phyloP scores from a whole-genome alignment of 352 stramenopile species.

The Phytophthora sp. region DNA sequence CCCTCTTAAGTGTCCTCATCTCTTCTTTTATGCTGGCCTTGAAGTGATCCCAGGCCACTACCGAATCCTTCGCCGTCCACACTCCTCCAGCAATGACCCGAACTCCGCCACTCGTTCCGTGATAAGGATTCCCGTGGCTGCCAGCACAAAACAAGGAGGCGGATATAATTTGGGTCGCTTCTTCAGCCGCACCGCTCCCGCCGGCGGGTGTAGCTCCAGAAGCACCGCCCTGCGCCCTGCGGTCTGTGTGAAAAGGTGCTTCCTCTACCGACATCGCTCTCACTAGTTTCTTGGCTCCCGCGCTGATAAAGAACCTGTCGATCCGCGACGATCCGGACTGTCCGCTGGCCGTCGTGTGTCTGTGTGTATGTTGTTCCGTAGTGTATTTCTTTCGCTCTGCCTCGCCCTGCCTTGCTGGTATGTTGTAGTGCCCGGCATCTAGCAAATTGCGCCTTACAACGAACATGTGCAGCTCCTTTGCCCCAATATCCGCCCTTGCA shows the following conservation, averaged over 20 bases:
- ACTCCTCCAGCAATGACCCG: too few relatives aligned
- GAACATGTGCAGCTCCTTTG: neutral
- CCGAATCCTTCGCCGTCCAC: too few relatives aligned
- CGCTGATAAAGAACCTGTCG: neutral
- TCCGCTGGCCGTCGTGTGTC: neutral
- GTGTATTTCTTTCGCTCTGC: neutral
- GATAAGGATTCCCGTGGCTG: neutral
- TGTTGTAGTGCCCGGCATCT: neutral
- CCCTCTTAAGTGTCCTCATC: too few relatives aligned
- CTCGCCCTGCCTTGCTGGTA: neutral
- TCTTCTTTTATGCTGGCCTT: too few relatives aligned
- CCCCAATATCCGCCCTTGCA: neutral
- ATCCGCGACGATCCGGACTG: neutral
- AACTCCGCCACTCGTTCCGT: too few relatives aligned
- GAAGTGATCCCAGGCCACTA: too few relatives aligned
- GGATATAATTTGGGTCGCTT: neutral
- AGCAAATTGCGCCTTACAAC: neutral
- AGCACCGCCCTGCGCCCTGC: neutral
- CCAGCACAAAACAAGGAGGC: neutral
- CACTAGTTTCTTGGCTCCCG: neutral
- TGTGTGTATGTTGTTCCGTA: neutral
- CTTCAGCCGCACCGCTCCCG: neutral
- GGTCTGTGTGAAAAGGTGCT: neutral
- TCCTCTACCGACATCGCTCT: neutral
- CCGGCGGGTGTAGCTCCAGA: neutral